Conservation (phyloP, 2,329 filamentous ascomycete species). For the Paraphoma sp. region DNA sequence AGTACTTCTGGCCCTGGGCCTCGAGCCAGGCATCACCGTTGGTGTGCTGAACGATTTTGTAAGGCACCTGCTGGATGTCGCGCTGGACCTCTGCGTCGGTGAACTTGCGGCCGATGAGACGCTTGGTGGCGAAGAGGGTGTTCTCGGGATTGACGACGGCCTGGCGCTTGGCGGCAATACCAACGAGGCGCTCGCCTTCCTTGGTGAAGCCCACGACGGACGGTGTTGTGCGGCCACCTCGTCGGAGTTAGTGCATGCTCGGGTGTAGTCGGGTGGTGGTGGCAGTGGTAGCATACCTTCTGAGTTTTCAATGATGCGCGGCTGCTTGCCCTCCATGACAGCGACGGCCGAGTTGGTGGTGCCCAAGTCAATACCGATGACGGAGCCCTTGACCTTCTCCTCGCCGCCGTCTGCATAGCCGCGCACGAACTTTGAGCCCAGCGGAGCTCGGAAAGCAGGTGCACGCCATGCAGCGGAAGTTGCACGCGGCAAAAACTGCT, state of each 20-base stretch:
- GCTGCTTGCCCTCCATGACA: conserved; percentile 94
- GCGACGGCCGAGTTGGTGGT: conserved; percentile 98
- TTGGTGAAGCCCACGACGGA: conserved; percentile 95
- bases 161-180: conserved; percentile 97
- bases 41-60: conserved; percentile 97
- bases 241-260: no score
- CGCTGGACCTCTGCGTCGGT: conserved; percentile 92
- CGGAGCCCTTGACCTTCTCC: conserved; percentile 89
- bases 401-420: conserved; percentile 75
- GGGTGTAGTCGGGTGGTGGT: no score
- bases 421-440: conserved; percentile 73
- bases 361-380: conserved; percentile 98
- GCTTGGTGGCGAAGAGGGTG: conserved; percentile 97
- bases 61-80: conserved; percentile 96
- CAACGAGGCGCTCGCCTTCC: conserved; percentile 94
- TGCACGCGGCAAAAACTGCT: conserved; percentile 72
- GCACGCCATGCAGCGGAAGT: conserved; percentile 69
- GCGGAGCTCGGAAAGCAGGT: conserved; percentile 71
- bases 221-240: conserved; percentile 86
- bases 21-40: conserved; percentile 97
- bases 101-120: conserved; percentile 98
- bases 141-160: conserved; percentile 98
- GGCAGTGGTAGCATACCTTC: conserved; percentile 67
- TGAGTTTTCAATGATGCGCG: conserved; percentile 96
- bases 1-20: conserved; percentile 93